phyloP scores from a whole-genome alignment of 495 filamentous ascomycete species.

The Tricharina praecox region DNA sequence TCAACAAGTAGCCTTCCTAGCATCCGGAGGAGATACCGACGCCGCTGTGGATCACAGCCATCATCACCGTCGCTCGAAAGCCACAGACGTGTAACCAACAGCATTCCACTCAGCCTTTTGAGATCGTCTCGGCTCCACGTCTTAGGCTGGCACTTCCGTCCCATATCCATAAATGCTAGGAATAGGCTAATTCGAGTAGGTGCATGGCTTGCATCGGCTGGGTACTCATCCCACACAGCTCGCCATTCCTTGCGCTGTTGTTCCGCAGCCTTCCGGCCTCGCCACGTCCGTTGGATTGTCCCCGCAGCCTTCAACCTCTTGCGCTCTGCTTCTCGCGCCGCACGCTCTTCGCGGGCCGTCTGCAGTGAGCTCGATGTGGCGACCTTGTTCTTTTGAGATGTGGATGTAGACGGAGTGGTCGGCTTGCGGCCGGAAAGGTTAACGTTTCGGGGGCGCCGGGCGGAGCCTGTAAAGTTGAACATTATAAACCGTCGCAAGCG shows the following conservation, averaged over 20 bases:
- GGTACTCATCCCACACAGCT: slow-evolving; percentile 44
- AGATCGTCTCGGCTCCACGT: slow-evolving; percentile 12
- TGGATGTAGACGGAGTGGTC: slow-evolving; percentile 32
- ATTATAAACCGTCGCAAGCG: not conserved
- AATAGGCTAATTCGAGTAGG: slow-evolving; percentile 15
- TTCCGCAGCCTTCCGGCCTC: slow-evolving; percentile 53
- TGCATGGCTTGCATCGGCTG: not conserved
- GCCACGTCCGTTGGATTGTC: slow-evolving; percentile 65
- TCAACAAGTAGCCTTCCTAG: slow-evolving; percentile 16
- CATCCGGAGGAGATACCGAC: slow-evolving; percentile 5
- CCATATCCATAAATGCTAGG: slow-evolving; percentile 23
- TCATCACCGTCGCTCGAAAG: not conserved
- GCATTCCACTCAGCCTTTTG: slow-evolving; percentile 11
- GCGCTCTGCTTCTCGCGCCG: slow-evolving; percentile 63
- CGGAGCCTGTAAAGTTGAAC: slow-evolving; percentile 57
- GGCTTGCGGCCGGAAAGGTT: slow-evolving; percentile 70
- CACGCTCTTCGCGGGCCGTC: slow-evolving; percentile 68
- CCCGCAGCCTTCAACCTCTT: slow-evolving; percentile 58
- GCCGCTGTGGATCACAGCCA: not conserved
- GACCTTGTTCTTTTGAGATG: slow-evolving; percentile 31
- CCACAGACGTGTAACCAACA: slow-evolving; percentile 1
- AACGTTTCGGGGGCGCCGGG: slow-evolving; percentile 72
- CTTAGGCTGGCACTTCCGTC: slow-evolving; percentile 7
- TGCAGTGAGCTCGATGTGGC: slow-evolving; percentile 45
- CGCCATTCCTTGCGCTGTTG: slow-evolving; percentile 42